phyloP scores from a whole-genome alignment of 2,329 filamentous ascomycete genomes.

The Colletotrichum tropicale region DNA sequence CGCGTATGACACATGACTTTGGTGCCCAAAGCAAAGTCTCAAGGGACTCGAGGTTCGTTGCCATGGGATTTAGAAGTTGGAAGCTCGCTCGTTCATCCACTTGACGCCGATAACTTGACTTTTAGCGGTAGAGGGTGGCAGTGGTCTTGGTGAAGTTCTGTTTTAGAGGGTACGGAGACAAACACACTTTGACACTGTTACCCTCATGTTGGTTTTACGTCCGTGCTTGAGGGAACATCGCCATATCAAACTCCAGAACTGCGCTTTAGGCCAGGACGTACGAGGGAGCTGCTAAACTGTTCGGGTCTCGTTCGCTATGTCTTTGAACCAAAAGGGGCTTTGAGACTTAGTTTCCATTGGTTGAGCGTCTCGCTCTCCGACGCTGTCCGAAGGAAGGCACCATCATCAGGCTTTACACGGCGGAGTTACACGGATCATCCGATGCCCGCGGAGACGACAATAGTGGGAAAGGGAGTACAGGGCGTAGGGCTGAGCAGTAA shows the following conservation, averaged over 20 bases:
- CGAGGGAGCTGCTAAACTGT: background rate
- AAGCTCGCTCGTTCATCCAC: too few relatives aligned
- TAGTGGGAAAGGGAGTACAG: background rate
- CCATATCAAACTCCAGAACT: too few relatives aligned
- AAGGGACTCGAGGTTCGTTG: background rate
- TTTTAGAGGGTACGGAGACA: too few relatives aligned
- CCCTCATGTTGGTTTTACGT: too few relatives aligned
- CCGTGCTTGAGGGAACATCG: too few relatives aligned
- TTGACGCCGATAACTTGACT: too few relatives aligned
- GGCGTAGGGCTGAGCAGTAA: background rate
- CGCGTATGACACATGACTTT: background rate
- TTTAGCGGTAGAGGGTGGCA: too few relatives aligned
- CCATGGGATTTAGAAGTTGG: background rate
- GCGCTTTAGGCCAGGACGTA: too few relatives aligned
- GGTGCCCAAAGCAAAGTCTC: background rate
- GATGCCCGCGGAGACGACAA: background rate
- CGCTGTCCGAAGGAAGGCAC: background rate
- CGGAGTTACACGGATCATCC: background rate
- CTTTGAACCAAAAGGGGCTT: fast-evolving
- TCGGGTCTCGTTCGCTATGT: background rate
- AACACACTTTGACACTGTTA: too few relatives aligned
- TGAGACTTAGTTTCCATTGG: background rate
- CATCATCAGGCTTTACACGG: background rate
- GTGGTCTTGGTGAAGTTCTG: too few relatives aligned
- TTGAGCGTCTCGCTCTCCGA: background rate